These are phyloP conservation scores for Symbiodinium pilosum DNA, from an alignment of 73 alveolate species.

Conservation along the genomic window DNA sequence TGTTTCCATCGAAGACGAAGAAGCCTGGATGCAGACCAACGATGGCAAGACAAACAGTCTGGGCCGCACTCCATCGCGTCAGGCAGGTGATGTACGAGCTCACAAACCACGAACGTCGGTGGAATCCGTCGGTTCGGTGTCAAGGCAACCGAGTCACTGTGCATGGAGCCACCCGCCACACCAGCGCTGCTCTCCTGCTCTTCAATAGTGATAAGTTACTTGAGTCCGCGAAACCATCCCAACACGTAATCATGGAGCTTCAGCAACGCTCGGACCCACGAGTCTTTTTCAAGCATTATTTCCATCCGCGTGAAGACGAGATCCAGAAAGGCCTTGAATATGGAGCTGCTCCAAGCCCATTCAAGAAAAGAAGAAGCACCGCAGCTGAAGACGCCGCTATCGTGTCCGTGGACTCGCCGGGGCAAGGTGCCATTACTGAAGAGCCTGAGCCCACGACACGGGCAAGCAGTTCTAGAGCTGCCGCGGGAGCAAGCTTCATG, in stretches of 20 bases:
- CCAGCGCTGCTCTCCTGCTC: conserved; percentile 45
- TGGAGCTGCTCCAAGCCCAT: conserved; percentile 63
- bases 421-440: background rate
- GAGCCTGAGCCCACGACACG: background rate
- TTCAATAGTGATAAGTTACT: background rate
- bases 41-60: conserved; percentile 5
- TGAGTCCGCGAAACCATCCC: background rate
- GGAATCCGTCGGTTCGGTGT: background rate
- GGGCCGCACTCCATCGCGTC: background rate
- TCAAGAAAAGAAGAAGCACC: background rate
- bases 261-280: conserved; percentile 38
- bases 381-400: background rate
- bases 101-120: background rate
- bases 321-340: background rate
- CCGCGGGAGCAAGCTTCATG: background rate
- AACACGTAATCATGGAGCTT: conserved; percentile 31
- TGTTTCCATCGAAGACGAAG: background rate
- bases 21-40: background rate
- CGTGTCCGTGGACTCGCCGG: background rate
- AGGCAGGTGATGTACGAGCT: background rate
- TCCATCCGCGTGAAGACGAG: conserved; percentile 4
- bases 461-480: background rate
- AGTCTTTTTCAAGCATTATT: background rate
- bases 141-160: conserved; percentile 37
- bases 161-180: conserved; percentile 44